Conservation (phyloP, 208 protist genomes). For the Endotrypanum monterogeii region DNA sequence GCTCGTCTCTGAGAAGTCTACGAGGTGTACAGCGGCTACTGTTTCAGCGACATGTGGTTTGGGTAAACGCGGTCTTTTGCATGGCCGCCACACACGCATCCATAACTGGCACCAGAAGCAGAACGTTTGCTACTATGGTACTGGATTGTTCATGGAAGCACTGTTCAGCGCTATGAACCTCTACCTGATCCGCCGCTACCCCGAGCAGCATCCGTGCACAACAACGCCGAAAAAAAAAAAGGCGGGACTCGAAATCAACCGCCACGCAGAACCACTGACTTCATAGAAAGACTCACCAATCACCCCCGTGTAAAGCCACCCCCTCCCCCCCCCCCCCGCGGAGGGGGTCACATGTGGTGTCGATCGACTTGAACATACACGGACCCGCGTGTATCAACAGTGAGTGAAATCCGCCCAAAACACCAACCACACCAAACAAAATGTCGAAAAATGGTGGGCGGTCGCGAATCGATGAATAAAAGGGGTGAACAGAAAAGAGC, state of each 20-base stretch:
- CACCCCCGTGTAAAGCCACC: not conserved
- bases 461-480: too few species aligned
- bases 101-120: conserved; percentile 76
- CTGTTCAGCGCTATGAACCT: conserved; percentile 56
- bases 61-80: conserved; percentile 45
- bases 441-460: too few species aligned
- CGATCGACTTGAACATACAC: not conserved
- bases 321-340: too few species aligned
- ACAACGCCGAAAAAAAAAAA: conserved; percentile 15
- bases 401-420: too few species aligned
- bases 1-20: conserved; percentile 58
- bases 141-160: conserved; percentile 47
- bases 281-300: conserved; percentile 1
- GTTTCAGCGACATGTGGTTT: conserved; percentile 49
- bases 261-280: conserved; percentile 9
- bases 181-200: conserved; percentile 38
- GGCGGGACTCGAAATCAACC: conserved; percentile 5
- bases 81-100: conserved; percentile 56
- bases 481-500: too few species aligned
- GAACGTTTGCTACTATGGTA: conserved; percentile 66
- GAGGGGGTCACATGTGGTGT: too few species aligned
- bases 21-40: conserved; percentile 69
- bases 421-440: too few species aligned
- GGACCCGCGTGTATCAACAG: too few species aligned
- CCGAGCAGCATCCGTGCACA: conserved; percentile 14